Evolutionary conservation across 306 rosid species (phyloP).

Genomic region (Elaeagnus macrophylla): DNA sequence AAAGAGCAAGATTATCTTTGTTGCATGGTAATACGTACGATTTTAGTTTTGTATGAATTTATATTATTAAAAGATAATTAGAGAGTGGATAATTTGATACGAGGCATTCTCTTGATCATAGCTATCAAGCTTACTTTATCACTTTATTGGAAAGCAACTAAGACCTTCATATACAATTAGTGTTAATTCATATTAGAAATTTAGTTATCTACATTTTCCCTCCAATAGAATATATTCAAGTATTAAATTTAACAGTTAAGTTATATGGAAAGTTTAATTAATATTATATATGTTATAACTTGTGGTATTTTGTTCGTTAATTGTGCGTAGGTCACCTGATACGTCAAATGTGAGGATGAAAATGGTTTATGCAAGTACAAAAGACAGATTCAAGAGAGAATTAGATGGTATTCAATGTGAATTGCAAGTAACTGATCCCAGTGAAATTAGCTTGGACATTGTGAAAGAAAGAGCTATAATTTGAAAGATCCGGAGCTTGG

Average conservation of each 20-base stretch:
- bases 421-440: constrained; percentile 92
- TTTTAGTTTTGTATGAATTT: neutral
- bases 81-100: too few relatives aligned
- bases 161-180: too few relatives aligned
- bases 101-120: too few relatives aligned
- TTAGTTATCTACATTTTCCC: too few relatives aligned
- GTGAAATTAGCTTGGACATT: constrained; percentile 89
- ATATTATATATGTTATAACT: too few relatives aligned
- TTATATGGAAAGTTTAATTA: too few relatives aligned
- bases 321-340: constrained; percentile 87
- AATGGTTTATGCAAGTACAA: constrained; percentile 94
- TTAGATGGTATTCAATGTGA: constrained; percentile 79
- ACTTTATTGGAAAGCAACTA: too few relatives aligned
- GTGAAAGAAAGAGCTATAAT: constrained; percentile 48
- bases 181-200: too few relatives aligned
- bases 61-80: neutral
- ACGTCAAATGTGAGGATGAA: constrained; percentile 75
- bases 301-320: too few relatives aligned
- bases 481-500: too few relatives aligned
- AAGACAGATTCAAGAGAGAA: constrained; percentile 88
- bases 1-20: constrained; percentile 89
- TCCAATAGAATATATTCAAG: too few relatives aligned
- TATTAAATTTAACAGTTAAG: neutral
- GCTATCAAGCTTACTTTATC: too few relatives aligned
- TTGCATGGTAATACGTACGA: constrained; percentile 60